Conservation (phyloP, 2,329 filamentous ascomycete species). For the Colletotrichum paranaense region DNA sequence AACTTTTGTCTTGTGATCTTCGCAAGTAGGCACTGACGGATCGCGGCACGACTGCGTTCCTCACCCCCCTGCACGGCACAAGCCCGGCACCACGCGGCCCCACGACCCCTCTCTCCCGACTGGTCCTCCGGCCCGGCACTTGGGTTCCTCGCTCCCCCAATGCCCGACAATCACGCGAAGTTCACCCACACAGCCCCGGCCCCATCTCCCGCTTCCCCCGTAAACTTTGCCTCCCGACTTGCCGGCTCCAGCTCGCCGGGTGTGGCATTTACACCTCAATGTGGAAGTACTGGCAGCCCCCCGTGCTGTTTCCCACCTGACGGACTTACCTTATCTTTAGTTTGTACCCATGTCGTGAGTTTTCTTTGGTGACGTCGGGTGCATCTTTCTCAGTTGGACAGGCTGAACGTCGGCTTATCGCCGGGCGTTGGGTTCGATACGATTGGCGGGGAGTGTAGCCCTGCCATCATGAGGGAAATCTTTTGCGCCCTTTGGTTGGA, state of each 20-base stretch:
- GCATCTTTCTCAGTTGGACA: background rate
- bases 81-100: background rate
- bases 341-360: too few species aligned
- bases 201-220: slow-evolving; percentile 1
- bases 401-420: slow-evolving; percentile 6
- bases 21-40: background rate
- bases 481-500: background rate
- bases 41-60: background rate
- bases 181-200: slow-evolving; percentile 4
- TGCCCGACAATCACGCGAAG: slow-evolving; percentile 1
- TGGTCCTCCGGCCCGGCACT: slow-evolving; percentile 4
- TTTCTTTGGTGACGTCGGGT: too few species aligned
- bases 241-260: background rate
- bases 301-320: background rate
- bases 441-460: background rate
- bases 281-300: background rate
- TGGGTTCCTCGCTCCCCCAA: background rate
- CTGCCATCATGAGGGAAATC: too few species aligned
- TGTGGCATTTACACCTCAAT: background rate
- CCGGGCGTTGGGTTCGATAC: background rate
- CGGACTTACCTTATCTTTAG: too few species aligned
- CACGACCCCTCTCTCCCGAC: background rate
- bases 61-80: background rate
- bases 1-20: background rate
- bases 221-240: too few species aligned